Evolutionary conservation across 768 basidiomycete genomes (phyloP), one percentile per base, ranked within the genome.

Genomic region (Mycena maculata): DNA sequence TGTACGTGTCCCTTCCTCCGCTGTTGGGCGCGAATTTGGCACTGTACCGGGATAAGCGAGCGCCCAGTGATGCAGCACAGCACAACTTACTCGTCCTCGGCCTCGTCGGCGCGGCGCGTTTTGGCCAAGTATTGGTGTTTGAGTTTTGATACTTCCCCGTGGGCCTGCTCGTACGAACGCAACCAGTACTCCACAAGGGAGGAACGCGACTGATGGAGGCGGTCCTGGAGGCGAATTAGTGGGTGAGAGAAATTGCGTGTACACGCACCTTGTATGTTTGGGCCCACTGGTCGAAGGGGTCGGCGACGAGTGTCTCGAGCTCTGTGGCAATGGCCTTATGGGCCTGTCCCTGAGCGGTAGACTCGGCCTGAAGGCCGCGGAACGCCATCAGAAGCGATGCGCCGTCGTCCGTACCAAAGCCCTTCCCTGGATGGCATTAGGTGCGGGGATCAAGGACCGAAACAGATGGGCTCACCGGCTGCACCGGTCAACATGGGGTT

Each of bases 221-320:
- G 86, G 49, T 88, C 87, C 91, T 92, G 56, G 23, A 23, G n/a
- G 49, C 22, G 59, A 38, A 39, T 60, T 52, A 49, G 50, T 66
- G 60, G 61, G 67, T 31, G 53, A n/a, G 65, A 11, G 49, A 13
- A 70, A 53, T 53, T 72, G 27, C n/a, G 38, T 11, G 56, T 16
- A 53, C 67, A 47, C 78, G 60, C 54, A 90, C 92, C 81, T 88
- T 90, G 81, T 95, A 92, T 16, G 81, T 82, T 69, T 84, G 82
- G 2, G 93, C 91, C 95, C 95, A 97, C 58, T 84, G 81, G 48
- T 88, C 84, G 68, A 96, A 98, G 1, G 94, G 94, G 67, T 91
- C 90, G 9, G 88, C 89, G 38, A 96, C 94, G 18, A 91, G 80
- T 10, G 86, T 87, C 56, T 85, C 85, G 44, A 98, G 86, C 73